Evolutionary conservation across 75 land plant genomes (phyloP).

Genomic region (Chamaecyparis obtusa): DNA sequence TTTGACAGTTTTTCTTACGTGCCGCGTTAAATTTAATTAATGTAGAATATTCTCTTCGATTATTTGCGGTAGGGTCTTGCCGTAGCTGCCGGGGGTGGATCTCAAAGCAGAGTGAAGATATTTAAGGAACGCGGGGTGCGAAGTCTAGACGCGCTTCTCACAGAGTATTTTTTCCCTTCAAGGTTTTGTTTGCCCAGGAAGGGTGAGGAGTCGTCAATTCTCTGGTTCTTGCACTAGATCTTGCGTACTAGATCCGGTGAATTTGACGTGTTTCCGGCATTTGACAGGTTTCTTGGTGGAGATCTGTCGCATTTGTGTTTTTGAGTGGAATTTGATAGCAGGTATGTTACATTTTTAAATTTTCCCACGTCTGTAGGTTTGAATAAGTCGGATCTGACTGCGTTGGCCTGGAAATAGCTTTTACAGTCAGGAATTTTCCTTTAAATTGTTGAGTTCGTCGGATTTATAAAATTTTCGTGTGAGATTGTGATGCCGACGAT

Average conservation of each 20-base stretch:
- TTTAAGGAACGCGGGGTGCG: background rate
- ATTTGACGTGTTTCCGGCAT: background rate
- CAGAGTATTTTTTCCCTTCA: background rate
- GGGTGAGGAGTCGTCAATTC: background rate
- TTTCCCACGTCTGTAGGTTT: background rate
- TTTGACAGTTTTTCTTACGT: background rate
- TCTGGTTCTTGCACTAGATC: background rate
- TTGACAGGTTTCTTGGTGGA: conserved; percentile 4
- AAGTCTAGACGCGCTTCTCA: background rate
- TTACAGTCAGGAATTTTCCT: background rate
- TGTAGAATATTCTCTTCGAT: background rate
- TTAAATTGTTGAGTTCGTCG: background rate
- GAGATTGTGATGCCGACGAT: background rate
- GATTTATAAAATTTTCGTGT: background rate
- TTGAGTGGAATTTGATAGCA: background rate
- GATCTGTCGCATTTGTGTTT: background rate
- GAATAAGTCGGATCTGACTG: background rate
- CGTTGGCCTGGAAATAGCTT: background rate
- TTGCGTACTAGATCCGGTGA: background rate
- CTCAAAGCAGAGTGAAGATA: background rate
- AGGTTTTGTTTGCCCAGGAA: background rate
- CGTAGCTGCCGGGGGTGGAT: background rate
- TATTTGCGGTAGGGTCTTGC: background rate
- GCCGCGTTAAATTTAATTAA: background rate
- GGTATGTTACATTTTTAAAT: background rate